Evolutionary conservation across 306 rosid genomes (phyloP).

Genomic region (Cicer chorassanicum): DNA sequence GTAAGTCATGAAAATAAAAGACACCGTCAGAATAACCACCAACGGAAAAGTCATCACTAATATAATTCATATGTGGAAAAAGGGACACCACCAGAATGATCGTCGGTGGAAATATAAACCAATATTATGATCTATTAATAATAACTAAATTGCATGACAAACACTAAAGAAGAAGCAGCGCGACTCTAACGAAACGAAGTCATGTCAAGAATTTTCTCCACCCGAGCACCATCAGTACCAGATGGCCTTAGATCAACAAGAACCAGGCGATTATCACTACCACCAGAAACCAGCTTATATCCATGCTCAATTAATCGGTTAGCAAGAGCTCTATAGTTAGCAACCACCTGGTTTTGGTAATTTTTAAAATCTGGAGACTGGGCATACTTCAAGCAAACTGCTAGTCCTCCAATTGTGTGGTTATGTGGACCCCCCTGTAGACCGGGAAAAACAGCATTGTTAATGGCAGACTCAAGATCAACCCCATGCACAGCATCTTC

Average conservation of each 20-base stretch:
- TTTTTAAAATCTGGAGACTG: slow-evolving; percentile 74
- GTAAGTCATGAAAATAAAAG: too few species aligned
- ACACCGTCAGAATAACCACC: too few species aligned
- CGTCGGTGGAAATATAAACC: too few species aligned
- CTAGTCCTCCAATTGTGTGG: slow-evolving; percentile 95
- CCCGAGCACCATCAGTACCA: too few species aligned
- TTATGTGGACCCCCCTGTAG: slow-evolving; percentile 99
- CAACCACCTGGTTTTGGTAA: slow-evolving; percentile 86
- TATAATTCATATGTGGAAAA: too few species aligned
- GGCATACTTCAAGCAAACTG: slow-evolving; percentile 85
- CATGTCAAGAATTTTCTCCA: too few species aligned
- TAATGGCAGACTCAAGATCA: slow-evolving; percentile 83
- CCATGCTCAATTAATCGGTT: slow-evolving; percentile 65
- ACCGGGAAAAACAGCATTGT: slow-evolving; percentile 95
- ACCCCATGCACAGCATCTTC: slow-evolving; percentile 79
- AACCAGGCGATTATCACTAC: slow-evolving; percentile 89
- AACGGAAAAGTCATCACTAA: too few species aligned
- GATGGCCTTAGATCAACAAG: slow-evolving; percentile 93
- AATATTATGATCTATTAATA: too few species aligned
- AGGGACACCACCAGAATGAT: too few species aligned
- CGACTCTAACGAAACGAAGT: too few species aligned
- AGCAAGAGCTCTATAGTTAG: slow-evolving; percentile 90
- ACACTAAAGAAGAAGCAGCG: too few species aligned
- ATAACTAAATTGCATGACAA: too few species aligned
- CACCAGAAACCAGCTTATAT: slow-evolving; percentile 92